Conservation (phyloP, 352 stramenopile species). For the Phytophthora podocarpi region DNA sequence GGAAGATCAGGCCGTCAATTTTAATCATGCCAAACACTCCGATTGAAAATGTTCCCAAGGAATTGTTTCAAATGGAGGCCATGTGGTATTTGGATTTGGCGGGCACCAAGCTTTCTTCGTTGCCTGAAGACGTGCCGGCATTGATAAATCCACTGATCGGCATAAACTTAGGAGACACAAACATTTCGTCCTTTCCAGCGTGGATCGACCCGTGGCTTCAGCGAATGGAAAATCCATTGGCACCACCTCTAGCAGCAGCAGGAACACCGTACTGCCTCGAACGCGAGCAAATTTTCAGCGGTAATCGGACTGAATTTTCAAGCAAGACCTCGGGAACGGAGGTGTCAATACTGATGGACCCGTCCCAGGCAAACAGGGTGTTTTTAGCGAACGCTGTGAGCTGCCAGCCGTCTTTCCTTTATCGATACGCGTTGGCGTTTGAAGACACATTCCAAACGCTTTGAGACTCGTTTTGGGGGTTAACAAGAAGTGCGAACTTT, state of each 20-base stretch:
- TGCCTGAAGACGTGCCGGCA: constrained; percentile 20
- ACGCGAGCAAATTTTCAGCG: constrained; percentile 15
- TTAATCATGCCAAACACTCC: constrained; percentile 28
- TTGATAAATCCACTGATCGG: constrained; percentile 24
- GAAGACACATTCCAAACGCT: constrained; percentile 29
- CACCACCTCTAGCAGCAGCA: constrained; percentile 19
- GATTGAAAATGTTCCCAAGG: constrained; percentile 21
- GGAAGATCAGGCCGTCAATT: constrained; percentile 20
- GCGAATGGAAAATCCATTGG: constrained; percentile 1
- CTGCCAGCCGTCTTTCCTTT: constrained; percentile 22
- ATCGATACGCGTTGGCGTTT: constrained; percentile 24
- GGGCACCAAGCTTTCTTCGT: constrained; percentile 17
- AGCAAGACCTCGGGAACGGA: background rate
- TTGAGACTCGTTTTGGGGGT: too few species aligned
- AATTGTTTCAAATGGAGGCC: constrained; percentile 28
- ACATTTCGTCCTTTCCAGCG: constrained; percentile 31
- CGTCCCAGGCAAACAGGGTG: constrained; percentile 1
- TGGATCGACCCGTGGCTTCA: constrained; percentile 33
- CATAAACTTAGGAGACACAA: constrained; percentile 27
- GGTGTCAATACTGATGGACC: constrained; percentile 22
- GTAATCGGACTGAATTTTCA: constrained; percentile 13
- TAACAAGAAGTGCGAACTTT: too few species aligned
- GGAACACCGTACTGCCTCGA: constrained; percentile 26
- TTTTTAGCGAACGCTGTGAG: constrained; percentile 24
- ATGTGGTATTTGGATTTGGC: constrained; percentile 37